These are phyloP conservation scores for Periconia digitata DNA, from an alignment of 2,329 filamentous ascomycete genomes.

Conservation along the genomic window DNA sequence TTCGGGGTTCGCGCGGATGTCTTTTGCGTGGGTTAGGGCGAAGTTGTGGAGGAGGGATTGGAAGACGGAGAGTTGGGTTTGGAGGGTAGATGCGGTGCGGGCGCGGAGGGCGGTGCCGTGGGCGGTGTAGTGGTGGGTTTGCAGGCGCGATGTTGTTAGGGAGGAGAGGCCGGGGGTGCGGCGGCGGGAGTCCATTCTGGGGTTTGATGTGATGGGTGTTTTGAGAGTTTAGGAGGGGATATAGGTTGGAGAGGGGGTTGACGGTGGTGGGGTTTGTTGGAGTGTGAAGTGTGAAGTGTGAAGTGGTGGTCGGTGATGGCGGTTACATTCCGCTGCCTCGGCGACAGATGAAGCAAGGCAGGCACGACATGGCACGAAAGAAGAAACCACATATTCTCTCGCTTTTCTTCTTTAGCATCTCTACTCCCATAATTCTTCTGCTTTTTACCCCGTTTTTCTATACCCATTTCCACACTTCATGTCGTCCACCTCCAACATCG, in stretches of 20 bases:
- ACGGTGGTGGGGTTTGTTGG: not conserved
- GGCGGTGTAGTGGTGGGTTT: constrained; percentile 84
- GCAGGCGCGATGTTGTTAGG: constrained; percentile 59
- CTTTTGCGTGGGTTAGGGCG: constrained; percentile 88
- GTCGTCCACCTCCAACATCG: too few species aligned
- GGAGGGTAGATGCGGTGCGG: constrained; percentile 80
- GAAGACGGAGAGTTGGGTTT: constrained; percentile 94
- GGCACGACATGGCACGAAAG: too few species aligned
- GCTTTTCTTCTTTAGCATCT: too few species aligned
- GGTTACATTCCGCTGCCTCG: too few species aligned
- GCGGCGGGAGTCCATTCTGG: constrained; percentile 51
- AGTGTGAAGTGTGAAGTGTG: too few species aligned
- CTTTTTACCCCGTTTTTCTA: too few species aligned
- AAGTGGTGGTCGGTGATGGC: too few species aligned
- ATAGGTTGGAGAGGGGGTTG: not conserved
- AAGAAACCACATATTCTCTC: too few species aligned
- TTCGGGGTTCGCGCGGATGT: constrained; percentile 91
- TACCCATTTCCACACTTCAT: too few species aligned
- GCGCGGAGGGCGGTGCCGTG: constrained; percentile 87
- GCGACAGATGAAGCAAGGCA: too few species aligned
- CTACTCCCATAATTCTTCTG: too few species aligned
- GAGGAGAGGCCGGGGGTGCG: constrained; percentile 87
- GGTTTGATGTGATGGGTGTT: not conserved
- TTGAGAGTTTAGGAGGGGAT: too few species aligned
- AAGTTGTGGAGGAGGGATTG: constrained; percentile 94